Percentiles rank a stretch among this genome's conserved stretches.
These are phyloP conservation scores for Sechiopsis laciniata DNA, from an alignment of 306 rosid genomes.

Conservation along the genomic window DNA sequence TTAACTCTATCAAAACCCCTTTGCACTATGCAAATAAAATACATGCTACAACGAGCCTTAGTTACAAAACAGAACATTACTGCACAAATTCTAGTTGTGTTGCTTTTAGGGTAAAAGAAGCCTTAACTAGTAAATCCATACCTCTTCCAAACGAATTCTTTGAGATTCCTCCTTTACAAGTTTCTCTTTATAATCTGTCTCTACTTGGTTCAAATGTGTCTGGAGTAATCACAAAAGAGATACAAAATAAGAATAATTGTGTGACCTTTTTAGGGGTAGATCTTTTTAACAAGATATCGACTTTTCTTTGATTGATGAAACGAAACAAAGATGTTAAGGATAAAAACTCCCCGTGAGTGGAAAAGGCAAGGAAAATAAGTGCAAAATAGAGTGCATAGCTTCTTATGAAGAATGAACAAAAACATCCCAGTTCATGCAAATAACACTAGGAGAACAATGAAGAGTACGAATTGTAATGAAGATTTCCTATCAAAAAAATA, in stretches of 20 bases:
- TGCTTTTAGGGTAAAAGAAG: not conserved
- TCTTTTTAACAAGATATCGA: not conserved
- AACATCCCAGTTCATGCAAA: not conserved
- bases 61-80: not conserved
- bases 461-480: not conserved
- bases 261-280: not conserved
- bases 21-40: not conserved
- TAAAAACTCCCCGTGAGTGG: not conserved
- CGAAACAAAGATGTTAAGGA: not conserved
- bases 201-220: conserved; percentile 71
- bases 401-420: not conserved
- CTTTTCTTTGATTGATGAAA: not conserved
- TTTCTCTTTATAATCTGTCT: conserved; percentile 60
- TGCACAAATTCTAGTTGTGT: not conserved
- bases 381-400: not conserved
- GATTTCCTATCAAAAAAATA: too few species aligned
- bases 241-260: conserved; percentile 15
- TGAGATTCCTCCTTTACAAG: conserved; percentile 61
- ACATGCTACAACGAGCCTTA: not conserved
- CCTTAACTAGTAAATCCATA: conserved; percentile 21
- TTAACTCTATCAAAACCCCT: not conserved
- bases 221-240: conserved; percentile 31
- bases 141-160: conserved; percentile 66
- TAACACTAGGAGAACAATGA: not conserved
- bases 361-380: not conserved